Percentiles rank a stretch among this genome's conserved stretches.
Evolutionary conservation across 345 rosid genomes (phyloP).

Genomic region (Dipteronia dyeriana): DNA sequence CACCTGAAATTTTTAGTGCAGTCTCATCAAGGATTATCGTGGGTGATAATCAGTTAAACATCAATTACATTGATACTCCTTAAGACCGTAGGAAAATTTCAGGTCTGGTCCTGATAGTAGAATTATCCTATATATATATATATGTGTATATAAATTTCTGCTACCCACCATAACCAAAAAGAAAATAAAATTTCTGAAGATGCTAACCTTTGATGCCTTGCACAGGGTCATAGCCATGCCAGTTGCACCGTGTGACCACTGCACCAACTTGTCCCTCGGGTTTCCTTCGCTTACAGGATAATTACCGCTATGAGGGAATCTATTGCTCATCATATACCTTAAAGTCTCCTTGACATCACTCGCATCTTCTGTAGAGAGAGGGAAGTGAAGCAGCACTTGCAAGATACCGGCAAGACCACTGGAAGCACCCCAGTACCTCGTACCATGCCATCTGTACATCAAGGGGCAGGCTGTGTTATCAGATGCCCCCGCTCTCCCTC

Average conservation of each 20-base stretch:
- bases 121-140: no score
- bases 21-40: no score
- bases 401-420: slow-evolving; percentile 92
- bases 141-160: neutral
- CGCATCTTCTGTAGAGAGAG: slow-evolving; percentile 50
- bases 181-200: neutral
- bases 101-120: no score
- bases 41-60: no score
- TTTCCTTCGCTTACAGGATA: slow-evolving; percentile 93
- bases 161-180: neutral
- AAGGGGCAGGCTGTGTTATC: slow-evolving; percentile 69
- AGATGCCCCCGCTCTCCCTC: slow-evolving; percentile 88
- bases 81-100: no score
- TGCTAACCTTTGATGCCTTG: slow-evolving; percentile 78
- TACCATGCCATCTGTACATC: slow-evolving; percentile 94
- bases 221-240: slow-evolving; percentile 71
- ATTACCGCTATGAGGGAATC: slow-evolving; percentile 80
- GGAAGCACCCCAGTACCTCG: slow-evolving; percentile 90
- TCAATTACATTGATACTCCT: no score
- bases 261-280: slow-evolving; percentile 80
- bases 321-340: slow-evolving; percentile 84
- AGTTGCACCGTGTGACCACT: slow-evolving; percentile 91
- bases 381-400: slow-evolving; percentile 77
- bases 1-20: no score
- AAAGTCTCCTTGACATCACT: slow-evolving; percentile 76